These are phyloP conservation scores for Calonectria ilicicola DNA, from an alignment of 2,329 filamentous ascomycete species.

Conservation along the genomic window DNA sequence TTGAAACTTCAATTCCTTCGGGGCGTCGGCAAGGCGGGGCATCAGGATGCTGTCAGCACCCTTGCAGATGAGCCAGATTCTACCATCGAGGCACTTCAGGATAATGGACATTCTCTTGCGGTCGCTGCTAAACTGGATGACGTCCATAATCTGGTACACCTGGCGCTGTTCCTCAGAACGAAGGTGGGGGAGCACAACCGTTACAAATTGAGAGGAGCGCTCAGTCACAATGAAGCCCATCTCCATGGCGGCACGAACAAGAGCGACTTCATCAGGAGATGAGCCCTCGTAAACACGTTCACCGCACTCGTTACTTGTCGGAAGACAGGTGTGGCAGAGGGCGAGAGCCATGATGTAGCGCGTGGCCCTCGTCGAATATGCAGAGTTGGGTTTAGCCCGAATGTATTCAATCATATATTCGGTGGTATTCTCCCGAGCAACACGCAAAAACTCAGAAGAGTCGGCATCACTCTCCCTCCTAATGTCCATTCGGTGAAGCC, in stretches of 20 bases:
- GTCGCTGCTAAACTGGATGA: slow-evolving; percentile 91
- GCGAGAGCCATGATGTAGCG: slow-evolving; percentile 88
- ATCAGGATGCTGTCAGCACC: slow-evolving; percentile 89
- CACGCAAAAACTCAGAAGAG: slow-evolving; percentile 28
- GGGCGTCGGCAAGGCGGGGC: slow-evolving; percentile 78
- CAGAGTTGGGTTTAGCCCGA: slow-evolving; percentile 77
- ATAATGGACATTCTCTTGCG: slow-evolving; percentile 93
- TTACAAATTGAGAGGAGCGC: slow-evolving; percentile 77
- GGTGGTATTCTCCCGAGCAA: slow-evolving; percentile 61
- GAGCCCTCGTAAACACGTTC: slow-evolving; percentile 86
- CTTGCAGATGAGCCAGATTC: slow-evolving; percentile 88
- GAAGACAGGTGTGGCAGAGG: slow-evolving; percentile 90
- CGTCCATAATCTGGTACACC: slow-evolving; percentile 83
- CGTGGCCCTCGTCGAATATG: slow-evolving; percentile 82
- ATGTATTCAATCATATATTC: slow-evolving; percentile 84
- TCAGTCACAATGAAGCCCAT: slow-evolving; percentile 83
- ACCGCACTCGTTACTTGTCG: slow-evolving; percentile 77
- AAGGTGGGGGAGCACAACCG: slow-evolving; percentile 57
- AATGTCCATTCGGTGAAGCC: slow-evolving; percentile 85
- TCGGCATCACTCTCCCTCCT: slow-evolving; percentile 36
- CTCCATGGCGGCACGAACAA: slow-evolving; percentile 87
- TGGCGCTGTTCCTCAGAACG: slow-evolving; percentile 61
- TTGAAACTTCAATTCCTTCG: slow-evolving; percentile 26
- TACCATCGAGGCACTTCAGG: slow-evolving; percentile 83
- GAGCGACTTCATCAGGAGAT: slow-evolving; percentile 89